Evolutionary conservation across 2,329 filamentous ascomycete species (phyloP), one percentile per base, ranked within the genome.

Genomic region (Aureobasidium melanogenum): DNA sequence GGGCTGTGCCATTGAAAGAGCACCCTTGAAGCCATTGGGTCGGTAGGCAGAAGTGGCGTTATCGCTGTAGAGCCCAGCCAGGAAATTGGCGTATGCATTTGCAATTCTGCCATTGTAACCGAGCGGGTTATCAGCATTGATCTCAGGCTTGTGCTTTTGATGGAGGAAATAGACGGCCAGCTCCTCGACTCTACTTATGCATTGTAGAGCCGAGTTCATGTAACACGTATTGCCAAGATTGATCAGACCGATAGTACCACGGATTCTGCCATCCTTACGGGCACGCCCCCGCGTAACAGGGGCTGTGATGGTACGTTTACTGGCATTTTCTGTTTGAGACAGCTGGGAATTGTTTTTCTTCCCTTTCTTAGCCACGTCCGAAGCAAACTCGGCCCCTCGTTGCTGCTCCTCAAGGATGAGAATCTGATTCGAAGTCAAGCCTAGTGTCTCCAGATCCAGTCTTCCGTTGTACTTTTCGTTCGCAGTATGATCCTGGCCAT

Each of bases 171-270:
- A 99, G 69, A 91, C 87, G 5, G 91, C 93, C 65, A 99, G 77
- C 74, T 99, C 94, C 70, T 96, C 90, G 0, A 97, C 91, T 67
- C 90, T 95, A 55, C 93, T 86, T 56, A 99, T 84, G 72, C 94
- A 99, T 72, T 99, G 94, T 60, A 97, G 79, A 10, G 94, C 94
- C 24, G 93, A 96, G 74, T 97, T 97, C 92, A 97, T 97, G 76
- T 99, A 99, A 75, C 94, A 99, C 0, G 94, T 97, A 70, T 99
- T 99, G 52, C 94, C 94, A 15, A 99, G 78, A 70, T 99, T 99
- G 65, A 84, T 85, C 57, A 99, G 78, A 36, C 94, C 94, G 44
- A 92, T 88, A 43, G 87, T 88, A 34, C 94, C 94, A 36, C 85
- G 75, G 14, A 84, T 84, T 64, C 86, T 85, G 10, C 88, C 88